Evolutionary conservation across 805 yeast species (phyloP).

Genomic region (Sugiyamaella valdiviana): DNA sequence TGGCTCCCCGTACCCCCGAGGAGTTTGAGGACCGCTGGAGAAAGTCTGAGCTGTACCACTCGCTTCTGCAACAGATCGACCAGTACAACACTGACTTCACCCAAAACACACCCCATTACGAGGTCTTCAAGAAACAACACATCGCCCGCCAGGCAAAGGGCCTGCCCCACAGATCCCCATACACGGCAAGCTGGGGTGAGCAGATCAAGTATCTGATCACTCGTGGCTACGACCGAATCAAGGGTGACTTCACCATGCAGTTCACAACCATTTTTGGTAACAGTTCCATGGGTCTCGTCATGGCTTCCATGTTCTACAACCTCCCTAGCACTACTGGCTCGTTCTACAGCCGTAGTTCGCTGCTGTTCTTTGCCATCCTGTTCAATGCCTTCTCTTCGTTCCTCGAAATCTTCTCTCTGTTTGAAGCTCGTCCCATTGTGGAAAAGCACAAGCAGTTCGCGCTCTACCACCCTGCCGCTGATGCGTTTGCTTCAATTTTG

Average conservation of each 20-base stretch:
- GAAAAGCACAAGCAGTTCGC: conserved; percentile 56
- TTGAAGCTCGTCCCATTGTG: conserved; percentile 47
- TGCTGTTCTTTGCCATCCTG: conserved; percentile 51
- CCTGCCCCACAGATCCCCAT: conserved; percentile 34
- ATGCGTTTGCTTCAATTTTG: conserved; percentile 56
- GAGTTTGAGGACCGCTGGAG: conserved; percentile 51
- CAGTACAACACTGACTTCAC: conserved; percentile 22
- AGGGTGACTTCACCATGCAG: conserved; percentile 47
- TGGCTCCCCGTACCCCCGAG: conserved; percentile 46
- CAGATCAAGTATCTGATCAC: conserved; percentile 44
- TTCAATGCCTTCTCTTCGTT: conserved; percentile 42
- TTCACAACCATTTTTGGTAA: conserved; percentile 41
- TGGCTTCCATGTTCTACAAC: conserved; percentile 51
- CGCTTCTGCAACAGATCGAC: conserved; percentile 42
- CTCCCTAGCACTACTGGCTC: conserved; percentile 45
- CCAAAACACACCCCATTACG: conserved; percentile 22
- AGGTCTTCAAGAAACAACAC: conserved; percentile 28
- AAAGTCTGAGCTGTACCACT: conserved; percentile 38
- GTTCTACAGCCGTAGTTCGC: conserved; percentile 52
- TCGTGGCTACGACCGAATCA: conserved; percentile 48
- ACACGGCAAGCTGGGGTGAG: conserved; percentile 36
- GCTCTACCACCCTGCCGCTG: conserved; percentile 56
- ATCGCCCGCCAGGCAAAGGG: conserved; percentile 27
- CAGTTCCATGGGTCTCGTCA: conserved; percentile 46
- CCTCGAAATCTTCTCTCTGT: conserved; percentile 40